Evolutionary conservation across 495 filamentous ascomycete species (phyloP).

Genomic region (Hyaloscypha bicolor): DNA sequence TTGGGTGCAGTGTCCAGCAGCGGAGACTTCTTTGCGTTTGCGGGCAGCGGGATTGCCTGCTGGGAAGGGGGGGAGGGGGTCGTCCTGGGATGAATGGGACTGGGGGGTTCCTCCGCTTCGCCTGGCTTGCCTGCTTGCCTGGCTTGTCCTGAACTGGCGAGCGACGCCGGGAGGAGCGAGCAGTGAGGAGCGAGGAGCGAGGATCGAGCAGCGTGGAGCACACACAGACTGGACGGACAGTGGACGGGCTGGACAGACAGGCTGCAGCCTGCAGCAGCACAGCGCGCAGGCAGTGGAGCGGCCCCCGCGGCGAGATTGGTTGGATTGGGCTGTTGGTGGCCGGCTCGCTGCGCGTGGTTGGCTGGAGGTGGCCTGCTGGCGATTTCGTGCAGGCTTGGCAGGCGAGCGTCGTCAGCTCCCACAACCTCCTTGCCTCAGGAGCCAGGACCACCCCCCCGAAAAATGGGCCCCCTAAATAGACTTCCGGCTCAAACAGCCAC

Average conservation of each 20-base stretch:
- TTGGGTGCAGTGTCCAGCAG: background rate
- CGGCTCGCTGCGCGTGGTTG: background rate
- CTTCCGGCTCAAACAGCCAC: background rate
- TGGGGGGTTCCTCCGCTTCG: no score
- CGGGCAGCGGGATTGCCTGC: background rate
- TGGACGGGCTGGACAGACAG: background rate
- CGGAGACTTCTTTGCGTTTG: background rate
- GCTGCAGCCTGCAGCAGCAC: background rate
- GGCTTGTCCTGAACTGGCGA: no score
- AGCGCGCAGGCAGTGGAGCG: background rate
- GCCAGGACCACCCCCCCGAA: background rate
- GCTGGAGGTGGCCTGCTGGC: background rate
- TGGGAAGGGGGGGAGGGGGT: no score
- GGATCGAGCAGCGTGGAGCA: no score
- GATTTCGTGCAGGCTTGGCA: constrained; percentile 2
- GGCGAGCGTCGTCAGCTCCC: background rate
- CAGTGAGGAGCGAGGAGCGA: no score
- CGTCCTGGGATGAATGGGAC: no score
- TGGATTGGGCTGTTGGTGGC: background rate
- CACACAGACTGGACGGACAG: no score
- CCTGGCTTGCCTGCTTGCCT: no score
- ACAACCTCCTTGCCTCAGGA: background rate
- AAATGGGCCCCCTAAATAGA: background rate
- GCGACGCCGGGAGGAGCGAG: background rate
- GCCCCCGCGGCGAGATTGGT: background rate